Percentiles rank a stretch among this genome's conserved stretches.
phyloP scores from a whole-genome alignment of 2,329 filamentous ascomycete species.

The Thelonectria olida region DNA sequence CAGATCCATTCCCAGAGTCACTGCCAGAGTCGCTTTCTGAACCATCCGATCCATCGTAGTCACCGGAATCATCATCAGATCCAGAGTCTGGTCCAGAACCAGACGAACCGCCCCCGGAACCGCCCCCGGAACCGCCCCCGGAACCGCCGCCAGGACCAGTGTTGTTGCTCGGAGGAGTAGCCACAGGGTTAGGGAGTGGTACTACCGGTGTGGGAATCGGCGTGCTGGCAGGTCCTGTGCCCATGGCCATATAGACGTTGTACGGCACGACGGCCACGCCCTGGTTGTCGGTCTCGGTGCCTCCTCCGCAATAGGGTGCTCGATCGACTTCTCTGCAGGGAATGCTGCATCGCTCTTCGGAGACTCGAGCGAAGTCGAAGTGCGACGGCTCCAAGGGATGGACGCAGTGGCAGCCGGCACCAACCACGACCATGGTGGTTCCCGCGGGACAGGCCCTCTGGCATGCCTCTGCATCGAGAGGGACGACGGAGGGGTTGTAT shows the following conservation, averaged over 20 bases:
- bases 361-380: not conserved
- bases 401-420: slow-evolving; percentile 5
- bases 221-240: not conserved
- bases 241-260: not conserved
- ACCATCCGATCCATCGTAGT: not conserved
- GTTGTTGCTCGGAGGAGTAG: slow-evolving; percentile 1
- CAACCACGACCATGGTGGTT: not conserved
- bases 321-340: not conserved
- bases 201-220: not conserved
- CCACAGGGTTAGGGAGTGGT: not conserved
- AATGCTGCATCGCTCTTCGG: not conserved
- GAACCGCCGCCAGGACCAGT: not conserved
- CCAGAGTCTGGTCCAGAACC: no score
- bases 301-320: slow-evolving; percentile 1
- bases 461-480: not conserved
- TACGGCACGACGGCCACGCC: not conserved
- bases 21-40: not conserved
- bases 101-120: not conserved
- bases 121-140: not conserved
- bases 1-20: not conserved
- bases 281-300: not conserved
- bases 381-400: not conserved
- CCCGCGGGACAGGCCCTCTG: not conserved
- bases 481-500: not conserved
- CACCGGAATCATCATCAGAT: not conserved